Evolutionary conservation across 805 yeast species (phyloP).

Genomic region (Komagataella phaffii): DNA sequence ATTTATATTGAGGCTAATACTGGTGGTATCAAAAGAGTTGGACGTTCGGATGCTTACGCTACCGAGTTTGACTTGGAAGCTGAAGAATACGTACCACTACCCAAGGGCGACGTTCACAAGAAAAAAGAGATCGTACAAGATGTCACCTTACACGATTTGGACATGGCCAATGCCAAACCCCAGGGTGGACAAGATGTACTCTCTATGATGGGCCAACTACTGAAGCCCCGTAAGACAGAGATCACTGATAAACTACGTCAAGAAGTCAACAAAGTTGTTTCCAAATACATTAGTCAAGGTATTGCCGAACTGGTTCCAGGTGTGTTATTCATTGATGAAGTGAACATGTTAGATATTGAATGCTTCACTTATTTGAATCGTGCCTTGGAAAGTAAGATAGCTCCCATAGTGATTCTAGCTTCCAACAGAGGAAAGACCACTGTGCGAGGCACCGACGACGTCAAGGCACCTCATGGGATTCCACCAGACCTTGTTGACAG

Average conservation of each 20-base stretch:
- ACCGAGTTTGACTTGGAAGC: constrained; percentile 98
- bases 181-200: constrained; percentile 94
- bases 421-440: constrained; percentile 91
- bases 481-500: constrained; percentile 94
- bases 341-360: constrained; percentile 96
- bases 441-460: constrained; percentile 81
- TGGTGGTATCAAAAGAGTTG: constrained; percentile 94
- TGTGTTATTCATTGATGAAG: constrained; percentile 94
- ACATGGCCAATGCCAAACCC: constrained; percentile 92
- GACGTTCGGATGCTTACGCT: constrained; percentile 97
- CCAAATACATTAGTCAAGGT: constrained; percentile 94
- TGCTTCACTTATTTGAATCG: constrained; percentile 89
- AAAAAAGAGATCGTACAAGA: constrained; percentile 97
- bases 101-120: constrained; percentile 97
- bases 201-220: constrained; percentile 92
- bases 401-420: constrained; percentile 92
- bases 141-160: constrained; percentile 91
- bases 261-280: constrained; percentile 91
- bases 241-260: constrained; percentile 89
- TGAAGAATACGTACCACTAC: constrained; percentile 95
- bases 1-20: constrained; percentile 95
- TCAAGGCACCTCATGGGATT: constrained; percentile 87
- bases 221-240: constrained; percentile 94
- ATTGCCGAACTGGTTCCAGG: constrained; percentile 97
- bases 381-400: constrained; percentile 82